Base-by-base conservation (phyloP, 345 rosid genomes). In the Acer yangbiense region DNA sequence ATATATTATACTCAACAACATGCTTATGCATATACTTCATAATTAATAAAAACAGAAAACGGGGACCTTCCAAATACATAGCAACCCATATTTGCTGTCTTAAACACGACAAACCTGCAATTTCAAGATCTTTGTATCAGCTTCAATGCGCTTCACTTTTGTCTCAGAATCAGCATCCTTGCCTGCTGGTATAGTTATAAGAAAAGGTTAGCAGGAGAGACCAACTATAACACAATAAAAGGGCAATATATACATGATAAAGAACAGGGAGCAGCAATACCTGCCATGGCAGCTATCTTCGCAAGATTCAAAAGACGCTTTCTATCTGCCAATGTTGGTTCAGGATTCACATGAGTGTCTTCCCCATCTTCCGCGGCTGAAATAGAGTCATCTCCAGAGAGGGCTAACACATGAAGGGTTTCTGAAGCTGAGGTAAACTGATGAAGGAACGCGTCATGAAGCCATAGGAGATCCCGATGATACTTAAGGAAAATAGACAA, bases 371-470 rank as follows among this genome's bases (percentile, higher is more conserved):
- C 92, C 14, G 21, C 79, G 71, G 81, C 80, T 72, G 85, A 75
- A 74, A 73, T 44, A 52, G 78, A 82, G 79, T 50, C 88, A 80
- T 82, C 84, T 82, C 92, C 97, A 79, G 90, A 89, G 75, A 92
- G 91, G 69, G 98, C 94, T 77, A 91, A 79, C n/a, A 23, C 62
- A 63, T 94, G 98, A 83, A 96, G 99, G 66, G 89, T 92, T 77
- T 89, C 98, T 55, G 98, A 90, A 74, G 98, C 98, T 50, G 87
- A 85, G 61, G 98, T 88, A 83, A 92, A 96, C 35, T 87, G 93
- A 86, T 94, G 94, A 76, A 96, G 93, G 79, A 89, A 96, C 78
- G 90, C 77, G 78, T 92, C 90, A 85, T 94, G 99, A 85, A 94
- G 90, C 99, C 99, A 96, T 78, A 84, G 72, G 39, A 94, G 90